phyloP scores from a whole-genome alignment of 1,284 basidiomycete genomes.

The Moniliophthora roreri region DNA sequence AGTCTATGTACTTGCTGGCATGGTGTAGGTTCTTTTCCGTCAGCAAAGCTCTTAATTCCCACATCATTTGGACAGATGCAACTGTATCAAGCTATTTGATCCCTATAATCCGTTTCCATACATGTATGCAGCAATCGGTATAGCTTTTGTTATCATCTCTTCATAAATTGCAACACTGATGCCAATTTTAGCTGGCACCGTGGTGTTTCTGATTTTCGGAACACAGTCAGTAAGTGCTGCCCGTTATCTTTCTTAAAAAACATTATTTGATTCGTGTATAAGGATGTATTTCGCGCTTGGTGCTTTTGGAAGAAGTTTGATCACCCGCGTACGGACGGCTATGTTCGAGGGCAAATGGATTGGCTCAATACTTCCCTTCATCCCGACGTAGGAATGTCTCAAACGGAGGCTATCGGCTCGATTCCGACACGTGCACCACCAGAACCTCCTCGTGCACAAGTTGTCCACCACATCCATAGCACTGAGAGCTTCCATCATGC shows the following conservation, averaged over 20 bases:
- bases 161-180: background rate
- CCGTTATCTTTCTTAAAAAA: background rate
- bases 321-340: background rate
- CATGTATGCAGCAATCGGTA: slow-evolving; percentile 35
- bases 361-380: too few relatives aligned
- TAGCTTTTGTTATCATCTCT: slow-evolving; percentile 1
- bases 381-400: too few relatives aligned
- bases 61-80: slow-evolving; percentile 22
- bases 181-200: slow-evolving; percentile 28
- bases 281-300: slow-evolving; percentile 37
- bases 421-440: background rate
- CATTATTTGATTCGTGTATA: background rate
- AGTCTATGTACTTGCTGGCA: slow-evolving; percentile 13
- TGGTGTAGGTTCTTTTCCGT: slow-evolving; percentile 11
- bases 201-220: slow-evolving; percentile 35
- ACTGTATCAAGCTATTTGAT: slow-evolving; percentile 25
- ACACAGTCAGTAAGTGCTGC: slow-evolving; percentile 29
- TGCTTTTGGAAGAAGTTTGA: slow-evolving; percentile 27
- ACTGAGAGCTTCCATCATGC: background rate
- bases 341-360: too few relatives aligned
- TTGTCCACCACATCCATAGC: background rate
- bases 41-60: background rate
- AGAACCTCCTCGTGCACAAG: background rate
- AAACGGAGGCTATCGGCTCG: background rate
- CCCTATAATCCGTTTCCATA: slow-evolving; percentile 27